Conservation (phyloP, 1,139 yeast species). For the Magnusiomyces suaveolens region DNA sequence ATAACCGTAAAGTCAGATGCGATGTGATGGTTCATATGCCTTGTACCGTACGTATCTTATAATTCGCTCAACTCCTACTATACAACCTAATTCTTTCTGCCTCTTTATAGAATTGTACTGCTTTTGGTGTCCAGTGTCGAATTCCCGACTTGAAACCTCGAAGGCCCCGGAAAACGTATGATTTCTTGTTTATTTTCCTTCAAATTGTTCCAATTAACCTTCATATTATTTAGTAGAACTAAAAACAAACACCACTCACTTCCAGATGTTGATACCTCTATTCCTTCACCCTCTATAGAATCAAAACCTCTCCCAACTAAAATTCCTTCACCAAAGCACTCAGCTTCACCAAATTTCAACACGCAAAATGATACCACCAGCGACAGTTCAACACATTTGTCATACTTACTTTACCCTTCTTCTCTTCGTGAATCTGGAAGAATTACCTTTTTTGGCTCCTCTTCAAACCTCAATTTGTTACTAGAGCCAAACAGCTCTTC, state of each 20-base stretch:
- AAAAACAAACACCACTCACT: too few relatives aligned
- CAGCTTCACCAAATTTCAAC: too few relatives aligned
- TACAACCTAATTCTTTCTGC: too few relatives aligned
- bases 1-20: slow-evolving; percentile 63
- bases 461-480: slow-evolving; percentile 29
- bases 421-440: slow-evolving; percentile 18
- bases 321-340: too few relatives aligned
- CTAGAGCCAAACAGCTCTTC: slow-evolving; percentile 27
- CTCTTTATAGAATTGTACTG: slow-evolving; percentile 46
- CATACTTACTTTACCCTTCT: slow-evolving; percentile 1
- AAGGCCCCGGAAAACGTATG: slow-evolving; percentile 7
- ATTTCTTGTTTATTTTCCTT: too few relatives aligned
- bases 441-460: slow-evolving; percentile 29
- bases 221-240: too few relatives aligned
- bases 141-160: slow-evolving; percentile 42
- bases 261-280: too few relatives aligned
- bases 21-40: slow-evolving; percentile 64
- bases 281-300: too few relatives aligned
- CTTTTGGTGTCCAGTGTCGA: slow-evolving; percentile 65
- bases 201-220: too few relatives aligned
- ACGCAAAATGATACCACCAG: too few relatives aligned
- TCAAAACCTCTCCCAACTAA: too few relatives aligned
- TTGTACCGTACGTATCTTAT: slow-evolving; percentile 44
- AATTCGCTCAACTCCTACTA: too few relatives aligned
- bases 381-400: background rate